Conservation (phyloP, 2,329 filamentous ascomycete species). For the Penicillium crustosum region DNA sequence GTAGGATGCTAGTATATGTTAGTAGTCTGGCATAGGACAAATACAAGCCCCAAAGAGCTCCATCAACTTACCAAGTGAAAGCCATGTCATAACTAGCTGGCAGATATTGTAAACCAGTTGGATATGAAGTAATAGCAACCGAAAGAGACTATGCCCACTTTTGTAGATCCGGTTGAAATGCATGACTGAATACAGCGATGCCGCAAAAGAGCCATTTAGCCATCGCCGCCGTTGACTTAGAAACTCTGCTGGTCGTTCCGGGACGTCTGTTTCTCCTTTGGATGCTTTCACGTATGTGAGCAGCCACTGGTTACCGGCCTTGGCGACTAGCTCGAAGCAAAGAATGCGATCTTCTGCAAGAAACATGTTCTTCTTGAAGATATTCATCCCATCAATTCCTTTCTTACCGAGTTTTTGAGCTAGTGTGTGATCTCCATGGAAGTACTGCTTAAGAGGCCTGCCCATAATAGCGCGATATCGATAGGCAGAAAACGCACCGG, state of each 20-base stretch:
- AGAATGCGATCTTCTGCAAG: conserved; percentile 98
- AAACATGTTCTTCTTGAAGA: conserved; percentile 99
- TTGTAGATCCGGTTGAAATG: conserved; percentile 97
- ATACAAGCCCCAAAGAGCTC: background rate
- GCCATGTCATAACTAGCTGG: conserved; percentile 86
- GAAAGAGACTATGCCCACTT: conserved; percentile 88
- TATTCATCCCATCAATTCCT: conserved; percentile 98
- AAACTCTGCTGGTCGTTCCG: conserved; percentile 90
- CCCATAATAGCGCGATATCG: conserved; percentile 96
- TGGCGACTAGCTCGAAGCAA: conserved; percentile 95
- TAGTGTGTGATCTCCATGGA: conserved; percentile 94
- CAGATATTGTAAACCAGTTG: conserved; percentile 90
- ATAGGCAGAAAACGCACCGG: conserved; percentile 95
- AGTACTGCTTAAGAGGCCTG: conserved; percentile 90
- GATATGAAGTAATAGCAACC: conserved; percentile 95
- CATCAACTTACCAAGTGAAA: conserved; percentile 54
- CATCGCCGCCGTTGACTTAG: conserved; percentile 94
- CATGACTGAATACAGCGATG: conserved; percentile 91
- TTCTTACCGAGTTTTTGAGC: conserved; percentile 92
- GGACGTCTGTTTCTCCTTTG: conserved; percentile 97
- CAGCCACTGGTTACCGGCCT: conserved; percentile 97
- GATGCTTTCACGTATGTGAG: conserved; percentile 95
- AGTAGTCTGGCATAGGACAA: conserved; percentile 26
- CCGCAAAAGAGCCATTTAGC: conserved; percentile 97
- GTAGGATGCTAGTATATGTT: conserved; percentile 68